These are phyloP conservation scores for Xylaria cubensis DNA, from an alignment of 495 filamentous ascomycete genomes.

Conservation along the genomic window DNA sequence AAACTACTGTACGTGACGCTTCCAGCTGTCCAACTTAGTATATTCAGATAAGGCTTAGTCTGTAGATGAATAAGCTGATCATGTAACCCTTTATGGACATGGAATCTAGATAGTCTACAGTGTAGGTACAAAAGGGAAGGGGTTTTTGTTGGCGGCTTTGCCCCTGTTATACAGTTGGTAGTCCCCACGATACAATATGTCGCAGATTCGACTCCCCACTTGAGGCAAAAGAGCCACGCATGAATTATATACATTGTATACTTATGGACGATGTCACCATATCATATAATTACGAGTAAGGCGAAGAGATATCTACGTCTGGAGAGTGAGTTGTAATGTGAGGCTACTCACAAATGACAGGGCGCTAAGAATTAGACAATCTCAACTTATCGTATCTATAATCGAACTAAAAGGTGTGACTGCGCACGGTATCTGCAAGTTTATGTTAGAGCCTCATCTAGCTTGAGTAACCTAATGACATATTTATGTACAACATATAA, in stretches of 20 bases:
- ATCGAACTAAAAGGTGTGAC: constrained; percentile 3
- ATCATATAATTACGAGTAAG: background rate
- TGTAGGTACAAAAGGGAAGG: constrained; percentile 1
- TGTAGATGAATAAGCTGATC: background rate
- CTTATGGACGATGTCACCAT: background rate
- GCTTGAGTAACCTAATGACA: background rate
- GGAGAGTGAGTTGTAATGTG: background rate
- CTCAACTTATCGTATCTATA: background rate
- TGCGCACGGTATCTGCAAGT: background rate
- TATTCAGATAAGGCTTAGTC: background rate
- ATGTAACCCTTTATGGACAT: background rate
- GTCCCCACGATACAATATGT: constrained; percentile 16
- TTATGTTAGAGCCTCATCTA: background rate
- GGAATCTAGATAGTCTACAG: constrained; percentile 4
- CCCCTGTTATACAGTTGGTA: constrained; percentile 10
- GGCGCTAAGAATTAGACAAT: background rate
- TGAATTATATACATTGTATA: background rate
- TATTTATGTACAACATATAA: background rate
- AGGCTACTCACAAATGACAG: background rate
- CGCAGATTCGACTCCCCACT: constrained; percentile 4
- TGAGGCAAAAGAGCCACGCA: constrained; percentile 26
- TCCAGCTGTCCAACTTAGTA: background rate
- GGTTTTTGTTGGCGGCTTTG: background rate
- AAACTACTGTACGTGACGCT: background rate
- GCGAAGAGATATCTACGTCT: background rate